phyloP scores from a whole-genome alignment of 2,329 filamentous ascomycete genomes.

The Fusarium pilosicola region DNA sequence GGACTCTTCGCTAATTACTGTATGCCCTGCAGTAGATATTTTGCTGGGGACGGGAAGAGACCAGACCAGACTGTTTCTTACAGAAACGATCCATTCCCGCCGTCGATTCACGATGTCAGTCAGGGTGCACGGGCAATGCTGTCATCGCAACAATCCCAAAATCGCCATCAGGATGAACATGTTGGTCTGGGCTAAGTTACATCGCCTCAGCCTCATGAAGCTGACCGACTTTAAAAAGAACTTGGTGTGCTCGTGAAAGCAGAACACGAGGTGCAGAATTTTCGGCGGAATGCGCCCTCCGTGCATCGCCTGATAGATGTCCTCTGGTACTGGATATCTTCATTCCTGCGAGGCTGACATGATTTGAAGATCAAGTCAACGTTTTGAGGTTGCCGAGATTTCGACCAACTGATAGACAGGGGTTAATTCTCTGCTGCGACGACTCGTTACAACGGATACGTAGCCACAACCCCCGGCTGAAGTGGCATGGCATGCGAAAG shows the following conservation, averaged over 20 bases:
- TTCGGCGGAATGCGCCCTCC: slow-evolving; percentile 34
- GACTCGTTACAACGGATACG: slow-evolving; percentile 17
- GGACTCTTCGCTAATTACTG: slow-evolving; percentile 7
- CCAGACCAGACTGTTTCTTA: slow-evolving; percentile 27
- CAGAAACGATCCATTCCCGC: slow-evolving; percentile 22
- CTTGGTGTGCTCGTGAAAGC: slow-evolving; percentile 28
- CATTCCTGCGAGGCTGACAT: slow-evolving; percentile 37
- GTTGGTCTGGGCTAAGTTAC: background rate
- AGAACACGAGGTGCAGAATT: slow-evolving; percentile 28
- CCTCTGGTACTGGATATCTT: slow-evolving; percentile 2
- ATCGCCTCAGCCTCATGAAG: slow-evolving; percentile 27
- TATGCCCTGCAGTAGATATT: background rate
- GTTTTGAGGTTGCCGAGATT: slow-evolving; percentile 34
- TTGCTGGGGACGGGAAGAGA: slow-evolving; percentile 30
- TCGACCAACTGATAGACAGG: slow-evolving; percentile 29
- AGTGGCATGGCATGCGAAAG: slow-evolving; percentile 24
- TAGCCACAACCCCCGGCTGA: slow-evolving; percentile 17
- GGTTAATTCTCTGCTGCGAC: background rate
- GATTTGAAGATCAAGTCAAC: slow-evolving; percentile 23
- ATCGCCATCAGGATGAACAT: background rate
- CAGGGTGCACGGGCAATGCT: slow-evolving; percentile 31
- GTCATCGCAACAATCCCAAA: slow-evolving; percentile 9
- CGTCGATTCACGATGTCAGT: slow-evolving; percentile 17
- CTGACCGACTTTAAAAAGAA: slow-evolving; percentile 29
- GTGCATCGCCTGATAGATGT: slow-evolving; percentile 32